Base-by-base conservation (phyloP, 805 yeast species). In the Teunomyces pallodes region DNA sequence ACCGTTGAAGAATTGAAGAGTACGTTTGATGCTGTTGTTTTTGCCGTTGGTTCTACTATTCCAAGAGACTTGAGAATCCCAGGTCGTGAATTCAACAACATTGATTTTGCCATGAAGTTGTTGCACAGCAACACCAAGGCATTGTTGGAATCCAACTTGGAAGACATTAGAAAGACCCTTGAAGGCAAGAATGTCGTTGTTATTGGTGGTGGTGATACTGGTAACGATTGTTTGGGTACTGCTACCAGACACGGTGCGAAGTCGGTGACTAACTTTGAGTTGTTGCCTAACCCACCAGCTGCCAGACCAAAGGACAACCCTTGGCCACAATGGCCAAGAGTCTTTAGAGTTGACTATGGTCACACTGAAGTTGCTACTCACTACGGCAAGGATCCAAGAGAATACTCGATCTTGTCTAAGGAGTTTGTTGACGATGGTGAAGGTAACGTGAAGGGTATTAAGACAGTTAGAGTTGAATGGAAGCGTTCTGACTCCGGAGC, bases 271-370 rank as follows among this genome's bases (percentile, higher is more conserved):
- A 92, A 92, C 80, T 94, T 92, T 67, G 99, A 92, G 75, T 79
- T 92, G 66, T 77, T 92, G 59, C 99, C 99, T 50, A 83, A 86
- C 59, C 99, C 99, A 54, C 88, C 97, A 32, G 78, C 78, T 28
- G 79, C 81, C 50, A 82, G 97, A 68, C 86, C 91, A 41, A 87
- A 83, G 72, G 97, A 94, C 72, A 92, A 92, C 72, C 98, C 99
- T 70, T 92, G 99, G 99, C 99, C 99, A 39, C 99, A 92, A 75
- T 92, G 98, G 98, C 98, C 99, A 58, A 81, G 97, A 66, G 82
- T 94, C 61, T 92, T 94, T 86, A 83, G 98, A 64, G 96, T 92
- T 51, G 99, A 92, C 74, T 92, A 92, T 65, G 99, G 99, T 58
- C 99, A 92, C 72, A 80, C 91, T 54, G 99, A 92, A 71, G 98